These are phyloP conservation scores for Combretum micranthum DNA, from an alignment of 345 rosid species.

Conservation along the genomic window DNA sequence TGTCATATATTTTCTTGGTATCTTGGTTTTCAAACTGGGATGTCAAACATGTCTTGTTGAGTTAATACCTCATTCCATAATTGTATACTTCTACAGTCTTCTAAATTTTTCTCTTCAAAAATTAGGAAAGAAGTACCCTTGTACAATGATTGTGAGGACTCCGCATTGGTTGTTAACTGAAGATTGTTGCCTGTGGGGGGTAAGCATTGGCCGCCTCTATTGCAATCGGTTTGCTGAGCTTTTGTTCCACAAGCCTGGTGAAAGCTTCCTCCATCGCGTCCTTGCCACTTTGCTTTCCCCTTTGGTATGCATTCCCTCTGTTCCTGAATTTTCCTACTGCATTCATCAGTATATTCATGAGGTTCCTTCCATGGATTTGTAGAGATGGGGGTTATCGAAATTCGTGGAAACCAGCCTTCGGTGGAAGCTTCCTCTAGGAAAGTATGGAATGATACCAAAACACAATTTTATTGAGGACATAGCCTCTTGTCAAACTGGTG, in stretches of 20 bases:
- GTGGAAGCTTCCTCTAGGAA: constrained; percentile 16
- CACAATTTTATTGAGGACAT: constrained; percentile 19
- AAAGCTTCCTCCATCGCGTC: constrained; percentile 13
- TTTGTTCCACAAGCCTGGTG: constrained; percentile 33
- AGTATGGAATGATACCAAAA: constrained; percentile 21
- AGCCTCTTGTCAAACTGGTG: constrained; percentile 9
- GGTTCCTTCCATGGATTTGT: constrained; percentile 1
- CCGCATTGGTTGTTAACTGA: constrained; percentile 22
- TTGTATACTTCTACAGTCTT: not conserved
- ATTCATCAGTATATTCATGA: not conserved
- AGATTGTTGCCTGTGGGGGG: not conserved
- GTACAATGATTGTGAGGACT: constrained; percentile 26
- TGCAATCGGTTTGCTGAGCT: constrained; percentile 27
- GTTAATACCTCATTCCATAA: not conserved
- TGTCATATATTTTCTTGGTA: too few species aligned
- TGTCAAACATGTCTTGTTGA: too few species aligned
- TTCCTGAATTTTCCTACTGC: not conserved
- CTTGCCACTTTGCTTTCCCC: constrained; percentile 27
- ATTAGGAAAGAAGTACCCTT: constrained; percentile 25
- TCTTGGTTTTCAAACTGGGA: not conserved
- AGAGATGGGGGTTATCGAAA: constrained; percentile 27
- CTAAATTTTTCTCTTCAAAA: not conserved
- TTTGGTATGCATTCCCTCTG: constrained; percentile 13
- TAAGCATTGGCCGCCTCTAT: constrained; percentile 14
- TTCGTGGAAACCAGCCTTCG: constrained; percentile 17